Evolutionary conservation across 2,329 filamentous ascomycete species (phyloP).

Genomic region (Mycosphaerella arachidis): DNA sequence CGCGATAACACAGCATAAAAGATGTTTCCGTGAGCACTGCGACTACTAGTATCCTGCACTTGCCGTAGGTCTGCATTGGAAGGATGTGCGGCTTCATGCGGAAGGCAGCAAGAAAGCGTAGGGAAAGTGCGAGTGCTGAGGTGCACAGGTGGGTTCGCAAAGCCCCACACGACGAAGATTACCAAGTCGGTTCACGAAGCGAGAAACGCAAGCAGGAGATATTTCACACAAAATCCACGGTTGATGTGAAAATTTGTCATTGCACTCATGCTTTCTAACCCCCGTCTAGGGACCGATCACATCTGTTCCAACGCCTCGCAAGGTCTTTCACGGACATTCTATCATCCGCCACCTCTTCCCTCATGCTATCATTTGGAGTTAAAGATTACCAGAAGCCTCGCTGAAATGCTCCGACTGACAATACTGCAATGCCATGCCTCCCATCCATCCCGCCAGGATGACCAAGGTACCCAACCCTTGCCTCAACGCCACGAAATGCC

Average conservation of each 20-base stretch:
- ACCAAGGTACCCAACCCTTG: not conserved
- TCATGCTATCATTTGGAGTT: not conserved
- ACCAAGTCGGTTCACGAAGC: not conserved
- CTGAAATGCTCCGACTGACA: slow-evolving; percentile 5
- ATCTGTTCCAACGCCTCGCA: not conserved
- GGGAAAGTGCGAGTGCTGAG: not conserved
- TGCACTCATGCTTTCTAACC: not conserved
- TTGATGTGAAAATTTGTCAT: not conserved
- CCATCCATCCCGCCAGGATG: not conserved
- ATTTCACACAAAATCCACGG: not conserved
- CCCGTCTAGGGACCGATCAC: not conserved
- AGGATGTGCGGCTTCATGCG: not conserved
- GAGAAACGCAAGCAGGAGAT: too few relatives aligned
- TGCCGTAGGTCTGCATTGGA: not conserved
- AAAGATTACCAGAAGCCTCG: slow-evolving; percentile 3
- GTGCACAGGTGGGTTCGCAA: not conserved
- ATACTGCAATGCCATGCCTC: not conserved
- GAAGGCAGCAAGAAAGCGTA: not conserved
- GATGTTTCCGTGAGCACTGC: too few relatives aligned
- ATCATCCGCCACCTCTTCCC: not conserved
- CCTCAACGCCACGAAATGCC: not conserved
- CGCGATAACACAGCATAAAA: too few relatives aligned
- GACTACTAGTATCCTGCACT: not conserved
- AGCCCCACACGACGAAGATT: not conserved
- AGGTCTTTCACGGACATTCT: not conserved